Evolutionary conservation across 495 filamentous ascomycete genomes (phyloP), one percentile per base, ranked within the genome.

Genomic region (Xylaria flabelliformis): DNA sequence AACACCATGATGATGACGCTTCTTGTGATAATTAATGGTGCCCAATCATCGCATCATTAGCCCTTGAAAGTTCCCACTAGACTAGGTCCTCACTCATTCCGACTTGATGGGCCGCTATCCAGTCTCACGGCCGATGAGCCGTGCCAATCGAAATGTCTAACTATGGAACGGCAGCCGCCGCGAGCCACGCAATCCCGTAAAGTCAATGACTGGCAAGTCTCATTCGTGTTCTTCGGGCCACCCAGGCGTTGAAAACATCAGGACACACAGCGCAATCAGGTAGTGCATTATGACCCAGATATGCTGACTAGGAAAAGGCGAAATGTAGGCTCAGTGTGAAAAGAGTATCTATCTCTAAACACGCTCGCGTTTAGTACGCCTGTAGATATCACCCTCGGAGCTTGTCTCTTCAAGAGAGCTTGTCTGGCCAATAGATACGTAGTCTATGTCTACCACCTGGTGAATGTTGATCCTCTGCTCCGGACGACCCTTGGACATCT

Each of bases 401-500:
- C n/a, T n/a, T n/a, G n/a, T n/a, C n/a, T n/a, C n/a, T n/a, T n/a
- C n/a, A n/a, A n/a, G n/a, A n/a, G n/a, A n/a, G n/a, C n/a, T n/a
- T n/a, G n/a, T 29, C n/a, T 39, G 10, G 32, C 48, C 65, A 64
- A 48, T 46, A 50, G 46, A 41, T 17, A 41, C 41, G 39, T 50
- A 56, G 32, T 55, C 65, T 39, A 67, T 34, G 15, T 67, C 65
- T 5, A 67, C 32, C n/a, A 55, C 65, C 21, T 4, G 15, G 41
- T 13, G 41, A 26, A 67, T 55, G 17, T 41, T 67, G 3, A 67
- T 53, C 17, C 2, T 15, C 29, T 29, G 13, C 13, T n/a, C 15
- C n/a, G 13, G 24, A 4, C 17, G 0, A 5, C 41, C 19, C 8
- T n/a, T n/a, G 15, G 55, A 41, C n/a, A 42, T 24, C 17, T 42